Evolutionary conservation across 768 basidiomycete genomes (phyloP).

Genomic region (Nevesoporus exiguus): DNA sequence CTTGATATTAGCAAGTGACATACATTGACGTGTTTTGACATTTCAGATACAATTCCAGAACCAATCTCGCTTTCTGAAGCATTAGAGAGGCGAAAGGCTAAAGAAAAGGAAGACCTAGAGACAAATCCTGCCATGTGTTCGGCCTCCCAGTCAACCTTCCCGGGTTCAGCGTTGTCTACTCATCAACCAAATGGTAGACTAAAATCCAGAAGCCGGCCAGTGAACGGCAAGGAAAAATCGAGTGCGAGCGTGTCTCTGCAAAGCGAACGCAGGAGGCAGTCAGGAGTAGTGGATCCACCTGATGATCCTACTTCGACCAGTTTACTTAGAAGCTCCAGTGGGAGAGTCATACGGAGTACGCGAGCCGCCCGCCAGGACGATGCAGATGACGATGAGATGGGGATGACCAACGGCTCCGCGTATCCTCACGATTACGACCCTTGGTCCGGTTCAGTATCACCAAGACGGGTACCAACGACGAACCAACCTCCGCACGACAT

Average conservation of each 20-base stretch:
- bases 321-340: slow-evolving; percentile 29
- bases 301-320: slow-evolving; percentile 17
- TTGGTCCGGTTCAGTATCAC: slow-evolving; percentile 26
- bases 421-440: slow-evolving; percentile 19
- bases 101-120: slow-evolving; percentile 54
- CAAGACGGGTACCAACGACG: slow-evolving; percentile 15
- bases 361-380: slow-evolving; percentile 28
- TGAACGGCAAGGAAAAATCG: slow-evolving; percentile 31
- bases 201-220: slow-evolving; percentile 39
- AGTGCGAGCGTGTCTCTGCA: slow-evolving; percentile 31
- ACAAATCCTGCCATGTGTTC: slow-evolving; percentile 53
- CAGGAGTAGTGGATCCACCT: slow-evolving; percentile 15
- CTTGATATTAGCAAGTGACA: not conserved
- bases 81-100: slow-evolving; percentile 49
- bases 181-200: slow-evolving; percentile 32
- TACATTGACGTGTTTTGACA: slow-evolving; percentile 3
- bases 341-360: slow-evolving; percentile 31
- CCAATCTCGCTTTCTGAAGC: slow-evolving; percentile 60
- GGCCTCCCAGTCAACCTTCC: slow-evolving; percentile 27
- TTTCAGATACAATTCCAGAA: slow-evolving; percentile 61
- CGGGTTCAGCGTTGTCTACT: slow-evolving; percentile 19
- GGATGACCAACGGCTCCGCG: slow-evolving; percentile 22
- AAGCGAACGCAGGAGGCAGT: slow-evolving; percentile 22
- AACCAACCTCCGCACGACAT: slow-evolving; percentile 22
- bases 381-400: slow-evolving; percentile 23